Base-by-base conservation (phyloP, 1,284 basidiomycete species). In the Leccinum pallidistipes region DNA sequence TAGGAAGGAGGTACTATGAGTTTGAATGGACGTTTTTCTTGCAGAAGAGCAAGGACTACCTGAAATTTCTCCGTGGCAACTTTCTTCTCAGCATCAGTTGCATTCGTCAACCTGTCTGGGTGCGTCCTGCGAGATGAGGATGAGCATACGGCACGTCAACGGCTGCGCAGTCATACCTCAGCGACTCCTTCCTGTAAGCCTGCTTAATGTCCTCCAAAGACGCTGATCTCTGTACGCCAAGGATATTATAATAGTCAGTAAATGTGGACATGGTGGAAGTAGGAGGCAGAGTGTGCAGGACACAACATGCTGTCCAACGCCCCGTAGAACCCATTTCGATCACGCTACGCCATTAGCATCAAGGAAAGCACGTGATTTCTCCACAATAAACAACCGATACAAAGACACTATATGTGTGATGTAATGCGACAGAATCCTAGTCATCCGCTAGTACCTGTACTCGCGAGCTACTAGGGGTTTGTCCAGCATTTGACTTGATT, bases 51-150 rank as follows among this genome's bases (percentile, higher is more conserved):
- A 57, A 18, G n/a, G 10, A 65, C n/a, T 64, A 86, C 87, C 78
- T 93, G 92, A 73, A 96, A 96, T 59, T 83, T 81, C 76, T 94
- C 92, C 1, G 94, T 96, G 0, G 92, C 88, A 24, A 74, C 77
- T 66, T 85, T 85, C 73, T 86, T 90, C 76, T 97, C 90, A 9
- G 80, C 81, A 7, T 85, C 78, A 1, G 86, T 85, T 3, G 88
- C 92, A 69, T 90, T 91, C n/a, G 81, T 82, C 50, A 96, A 80
- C 62, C 95, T 82, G 75, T 98, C 95, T 1, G 96, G 95, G 74
- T 98, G 95, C 3, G 92, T 94, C 76, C 90, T 91, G 66, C 65
- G 68, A 63, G 56, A 64, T 64, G 55, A 59, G 16, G 14, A 59
- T 62, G 62, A 66, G 64, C 27, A 45, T 38, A 49, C 34, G 58